Evolutionary conservation across 169 alveolate species (phyloP).

Genomic region (Eimeria maxima): DNA sequence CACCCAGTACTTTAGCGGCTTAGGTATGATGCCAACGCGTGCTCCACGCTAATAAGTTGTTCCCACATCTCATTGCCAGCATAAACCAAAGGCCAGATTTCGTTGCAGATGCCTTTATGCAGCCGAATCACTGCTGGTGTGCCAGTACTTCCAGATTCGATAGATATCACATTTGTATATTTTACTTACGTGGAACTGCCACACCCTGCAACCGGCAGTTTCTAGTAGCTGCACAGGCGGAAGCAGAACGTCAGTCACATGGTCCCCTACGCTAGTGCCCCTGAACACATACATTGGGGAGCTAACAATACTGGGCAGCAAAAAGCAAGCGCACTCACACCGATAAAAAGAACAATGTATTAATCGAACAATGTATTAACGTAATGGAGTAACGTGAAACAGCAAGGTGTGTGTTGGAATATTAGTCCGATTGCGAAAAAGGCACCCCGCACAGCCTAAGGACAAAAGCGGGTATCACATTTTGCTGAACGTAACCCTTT

Average conservation of each 20-base stretch:
- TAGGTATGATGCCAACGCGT: not conserved
- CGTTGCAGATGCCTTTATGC: not conserved
- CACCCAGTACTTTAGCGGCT: not conserved
- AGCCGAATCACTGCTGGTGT: not conserved
- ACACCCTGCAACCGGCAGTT: not conserved
- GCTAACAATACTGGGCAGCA: not conserved
- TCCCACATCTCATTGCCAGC: not conserved
- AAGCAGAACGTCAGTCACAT: not conserved
- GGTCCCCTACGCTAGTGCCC: not conserved
- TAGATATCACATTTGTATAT: not conserved
- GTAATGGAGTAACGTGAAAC: not conserved
- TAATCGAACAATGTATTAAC: not conserved
- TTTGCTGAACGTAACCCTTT: not conserved
- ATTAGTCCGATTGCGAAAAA: slow-evolving; percentile 22
- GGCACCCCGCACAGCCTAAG: slow-evolving; percentile 42
- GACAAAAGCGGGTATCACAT: not conserved
- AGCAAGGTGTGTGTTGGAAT: slow-evolving; percentile 43
- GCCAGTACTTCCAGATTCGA: not conserved
- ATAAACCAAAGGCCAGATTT: not conserved
- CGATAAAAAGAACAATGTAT: not conserved
- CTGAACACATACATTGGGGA: not conserved
- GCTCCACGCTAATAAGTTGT: not conserved
- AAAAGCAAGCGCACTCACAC: not conserved
- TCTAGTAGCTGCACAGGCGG: not conserved
- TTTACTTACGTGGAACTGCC: not conserved